phyloP scores from a whole-genome alignment of 345 rosid species.

The Murraya koenigii region DNA sequence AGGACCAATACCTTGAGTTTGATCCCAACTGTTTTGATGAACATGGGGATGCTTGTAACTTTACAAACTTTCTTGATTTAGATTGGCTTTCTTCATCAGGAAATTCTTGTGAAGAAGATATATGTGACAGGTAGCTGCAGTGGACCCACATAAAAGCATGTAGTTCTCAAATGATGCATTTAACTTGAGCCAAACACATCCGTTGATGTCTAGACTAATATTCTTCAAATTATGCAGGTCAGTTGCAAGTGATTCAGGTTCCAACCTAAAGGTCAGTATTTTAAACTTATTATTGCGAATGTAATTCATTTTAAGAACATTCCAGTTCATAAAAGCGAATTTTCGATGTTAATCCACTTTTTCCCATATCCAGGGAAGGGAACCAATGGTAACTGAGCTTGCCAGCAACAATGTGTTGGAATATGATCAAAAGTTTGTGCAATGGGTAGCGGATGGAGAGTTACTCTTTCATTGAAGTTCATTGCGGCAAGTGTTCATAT shows the following conservation, averaged over 20 bases:
- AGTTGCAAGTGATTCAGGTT: conserved; percentile 42
- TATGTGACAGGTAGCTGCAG: conserved; percentile 54
- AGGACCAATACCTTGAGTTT: conserved; percentile 40
- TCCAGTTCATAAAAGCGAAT: neutral
- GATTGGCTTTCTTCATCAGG: conserved; percentile 96
- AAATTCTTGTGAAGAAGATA: conserved; percentile 80
- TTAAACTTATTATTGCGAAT: neutral
- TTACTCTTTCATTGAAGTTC: conserved; percentile 27
- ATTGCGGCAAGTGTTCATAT: neutral
- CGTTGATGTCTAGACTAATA: neutral
- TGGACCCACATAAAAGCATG: neutral
- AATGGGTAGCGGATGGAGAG: conserved; percentile 73
- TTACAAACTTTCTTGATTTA: conserved; percentile 62
- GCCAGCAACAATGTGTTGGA: conserved; percentile 17
- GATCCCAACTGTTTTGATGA: conserved; percentile 47
- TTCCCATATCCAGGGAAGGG: conserved; percentile 39
- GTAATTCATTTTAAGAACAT: neutral
- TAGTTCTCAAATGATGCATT: neutral
- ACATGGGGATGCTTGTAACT: conserved; percentile 55
- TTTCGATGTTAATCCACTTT: neutral
- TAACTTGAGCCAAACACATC: neutral
- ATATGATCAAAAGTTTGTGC: conserved; percentile 47
- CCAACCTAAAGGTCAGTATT: conserved; percentile 47
- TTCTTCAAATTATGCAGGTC: conserved; percentile 46
- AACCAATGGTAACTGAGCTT: conserved; percentile 17